A percentile compares a stretch with the other conserved stretches of the same genome.
These are phyloP conservation scores for Olyra latifolia DNA, from an alignment of 176 grass and related monocot species.

Conservation along the genomic window DNA sequence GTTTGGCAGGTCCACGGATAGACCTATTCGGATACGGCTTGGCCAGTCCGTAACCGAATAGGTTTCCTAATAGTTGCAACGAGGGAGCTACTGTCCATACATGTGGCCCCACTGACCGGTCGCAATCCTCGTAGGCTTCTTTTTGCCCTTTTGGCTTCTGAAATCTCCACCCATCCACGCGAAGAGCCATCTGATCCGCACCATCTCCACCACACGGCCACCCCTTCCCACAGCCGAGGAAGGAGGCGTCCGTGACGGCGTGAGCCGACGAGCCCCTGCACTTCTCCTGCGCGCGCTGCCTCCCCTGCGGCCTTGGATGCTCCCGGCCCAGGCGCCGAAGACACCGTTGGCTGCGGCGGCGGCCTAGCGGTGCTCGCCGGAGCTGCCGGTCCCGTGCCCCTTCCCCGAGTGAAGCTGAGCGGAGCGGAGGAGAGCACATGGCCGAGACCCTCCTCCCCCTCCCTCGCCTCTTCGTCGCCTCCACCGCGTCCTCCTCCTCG, in stretches of 20 bases:
- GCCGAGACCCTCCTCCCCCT: constrained; percentile 57
- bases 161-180: constrained; percentile 16
- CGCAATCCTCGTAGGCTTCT: too few relatives aligned
- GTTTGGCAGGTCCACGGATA: too few relatives aligned
- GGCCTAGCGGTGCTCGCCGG: constrained; percentile 16
- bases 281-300: background rate
- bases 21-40: too few relatives aligned
- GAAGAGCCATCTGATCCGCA: background rate
- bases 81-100: too few relatives aligned
- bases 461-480: constrained; percentile 28
- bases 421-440: constrained; percentile 36
- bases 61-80: too few relatives aligned
- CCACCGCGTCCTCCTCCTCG: background rate
- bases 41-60: too few relatives aligned
- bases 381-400: background rate
- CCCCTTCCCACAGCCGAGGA: background rate
- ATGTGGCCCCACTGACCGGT: too few relatives aligned
- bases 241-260: background rate
- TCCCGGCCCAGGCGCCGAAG: background rate
- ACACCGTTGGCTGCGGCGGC: background rate
- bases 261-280: background rate
- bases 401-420: background rate
- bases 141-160: background rate
- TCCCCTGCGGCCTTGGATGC: constrained; percentile 19
- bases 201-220: constrained; percentile 17